These are phyloP conservation scores for Diaporthe sp. DNA, from an alignment of 2,329 filamentous ascomycete species.

Conservation along the genomic window DNA sequence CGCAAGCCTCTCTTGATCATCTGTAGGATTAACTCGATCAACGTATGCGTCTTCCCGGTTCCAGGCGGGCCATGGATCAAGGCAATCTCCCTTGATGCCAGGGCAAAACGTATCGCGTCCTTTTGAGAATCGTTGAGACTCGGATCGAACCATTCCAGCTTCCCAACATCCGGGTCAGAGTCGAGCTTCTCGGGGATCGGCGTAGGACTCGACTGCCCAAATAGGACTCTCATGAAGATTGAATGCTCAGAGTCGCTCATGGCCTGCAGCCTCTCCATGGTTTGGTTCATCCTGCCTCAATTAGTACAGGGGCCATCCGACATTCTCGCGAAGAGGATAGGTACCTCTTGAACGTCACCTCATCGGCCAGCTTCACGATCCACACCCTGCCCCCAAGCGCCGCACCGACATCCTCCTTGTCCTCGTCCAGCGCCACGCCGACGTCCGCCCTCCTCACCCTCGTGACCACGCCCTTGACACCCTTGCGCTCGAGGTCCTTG, in stretches of 20 bases:
- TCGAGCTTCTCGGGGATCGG: conserved; percentile 59
- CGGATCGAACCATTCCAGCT: conserved; percentile 72
- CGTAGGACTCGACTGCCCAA: conserved; percentile 69
- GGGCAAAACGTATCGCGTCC: conserved; percentile 82
- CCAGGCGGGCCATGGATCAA: conserved; percentile 96
- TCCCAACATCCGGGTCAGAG: conserved; percentile 58
- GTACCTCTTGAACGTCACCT: conserved; percentile 74
- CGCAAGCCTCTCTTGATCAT: conserved; percentile 80
- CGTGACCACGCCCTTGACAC: conserved; percentile 79
- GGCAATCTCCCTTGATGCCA: conserved; percentile 85
- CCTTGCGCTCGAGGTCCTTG: conserved; percentile 77
- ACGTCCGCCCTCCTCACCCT: conserved; percentile 71
- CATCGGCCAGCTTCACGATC: conserved; percentile 77
- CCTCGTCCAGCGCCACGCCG: conserved; percentile 78
- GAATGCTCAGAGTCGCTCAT: conserved; percentile 72
- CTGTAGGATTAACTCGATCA: conserved; percentile 96
- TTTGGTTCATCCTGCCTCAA: conserved; percentile 70
- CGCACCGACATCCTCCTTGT: conserved; percentile 63
- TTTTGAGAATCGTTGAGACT: conserved; percentile 77
- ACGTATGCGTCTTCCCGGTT: conserved; percentile 95
- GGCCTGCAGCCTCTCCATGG: conserved; percentile 71
- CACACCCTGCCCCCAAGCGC: conserved; percentile 67
- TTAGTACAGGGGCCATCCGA: background rate
- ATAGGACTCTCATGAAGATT: conserved; percentile 72
- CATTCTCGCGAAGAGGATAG: conserved; percentile 39